These are phyloP conservation scores for Sporothrix schenckii DNA, from an alignment of 2,329 filamentous ascomycete species.

Conservation along the genomic window DNA sequence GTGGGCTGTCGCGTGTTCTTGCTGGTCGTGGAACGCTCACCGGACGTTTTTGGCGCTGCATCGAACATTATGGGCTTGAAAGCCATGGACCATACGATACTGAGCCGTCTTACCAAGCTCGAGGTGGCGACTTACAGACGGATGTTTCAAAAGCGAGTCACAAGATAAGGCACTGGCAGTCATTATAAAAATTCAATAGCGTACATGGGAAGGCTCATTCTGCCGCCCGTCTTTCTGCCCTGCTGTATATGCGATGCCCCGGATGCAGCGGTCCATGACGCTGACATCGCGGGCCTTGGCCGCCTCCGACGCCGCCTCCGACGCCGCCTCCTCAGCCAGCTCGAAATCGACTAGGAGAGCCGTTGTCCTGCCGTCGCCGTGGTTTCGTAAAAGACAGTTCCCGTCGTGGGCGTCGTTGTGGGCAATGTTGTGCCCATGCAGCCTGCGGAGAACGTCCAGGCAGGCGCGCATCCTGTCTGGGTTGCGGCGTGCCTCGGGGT, in stretches of 20 bases:
- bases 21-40: no score
- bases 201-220: no score
- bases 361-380: conserved; percentile 21
- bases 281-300: conserved; percentile 32
- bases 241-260: not conserved
- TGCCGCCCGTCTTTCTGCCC: no score
- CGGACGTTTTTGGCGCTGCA: not conserved
- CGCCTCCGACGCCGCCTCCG: not conserved
- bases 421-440: conserved; percentile 32
- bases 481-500: not conserved
- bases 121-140: no score
- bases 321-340: conserved; percentile 28
- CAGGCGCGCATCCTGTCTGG: conserved; percentile 24
- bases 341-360: conserved; percentile 37
- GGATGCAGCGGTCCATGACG: conserved; percentile 32
- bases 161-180: no score
- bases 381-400: conserved; percentile 33
- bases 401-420: conserved; percentile 36
- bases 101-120: no score
- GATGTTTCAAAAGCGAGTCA: no score
- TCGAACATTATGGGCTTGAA: not conserved
- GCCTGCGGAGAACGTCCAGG: conserved; percentile 26
- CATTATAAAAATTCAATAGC: no score
- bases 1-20: not conserved
- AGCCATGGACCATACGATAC: no score